Evolutionary conservation across 1,284 basidiomycete species (phyloP), one percentile per base, ranked within the genome.

Genomic region (Moesziomyces aphidis): DNA sequence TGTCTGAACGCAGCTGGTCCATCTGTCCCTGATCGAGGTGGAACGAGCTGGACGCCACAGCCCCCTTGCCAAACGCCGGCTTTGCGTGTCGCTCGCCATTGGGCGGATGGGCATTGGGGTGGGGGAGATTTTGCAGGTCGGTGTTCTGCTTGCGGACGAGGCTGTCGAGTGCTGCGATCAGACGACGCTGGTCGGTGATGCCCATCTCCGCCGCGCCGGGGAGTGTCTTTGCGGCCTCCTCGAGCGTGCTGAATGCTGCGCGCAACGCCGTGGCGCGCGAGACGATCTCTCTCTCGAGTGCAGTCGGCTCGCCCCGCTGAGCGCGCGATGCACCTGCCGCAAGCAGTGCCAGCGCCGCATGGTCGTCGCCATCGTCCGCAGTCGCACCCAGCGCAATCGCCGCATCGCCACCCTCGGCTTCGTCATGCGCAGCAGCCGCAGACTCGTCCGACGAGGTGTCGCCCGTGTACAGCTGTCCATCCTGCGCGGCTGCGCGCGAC

Each of bases 311-410:
- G 19, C 47, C 46, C 2, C 39, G 17, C 8, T 15, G 31, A 1
- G 10, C 15, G 19, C 19, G 19, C 5, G 42, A 26, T 5, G 36
- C 28, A 23, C 55, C 61, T 10, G 60, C 42, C 22, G 70, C 54
- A 22, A 73, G 71, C 23, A 73, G 68, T 4, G 71, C 57, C 1
- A 73, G 47, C 5, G 64, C 68, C 2, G 64, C 70, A 57, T 69
- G 65, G 15, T 63, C 65, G 44, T 69, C 71, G 1, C 61, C 71
- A 26, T 73, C 71, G 24, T 73, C 71, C 9, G 64, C 61, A 2
- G 65, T 61, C 55, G 60, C 68, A 31, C 65, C 71, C 0, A 61
- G 44, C 10, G 70, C 48, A 34, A 72, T 71, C 49, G 71, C 67
- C 50, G 64, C 55, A 23, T 44, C 52, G 23, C 46, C 22, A 17